Evolutionary conservation across 192 early-diverging fungal species (phyloP).

Genomic region (Obelidium mucronatum): DNA sequence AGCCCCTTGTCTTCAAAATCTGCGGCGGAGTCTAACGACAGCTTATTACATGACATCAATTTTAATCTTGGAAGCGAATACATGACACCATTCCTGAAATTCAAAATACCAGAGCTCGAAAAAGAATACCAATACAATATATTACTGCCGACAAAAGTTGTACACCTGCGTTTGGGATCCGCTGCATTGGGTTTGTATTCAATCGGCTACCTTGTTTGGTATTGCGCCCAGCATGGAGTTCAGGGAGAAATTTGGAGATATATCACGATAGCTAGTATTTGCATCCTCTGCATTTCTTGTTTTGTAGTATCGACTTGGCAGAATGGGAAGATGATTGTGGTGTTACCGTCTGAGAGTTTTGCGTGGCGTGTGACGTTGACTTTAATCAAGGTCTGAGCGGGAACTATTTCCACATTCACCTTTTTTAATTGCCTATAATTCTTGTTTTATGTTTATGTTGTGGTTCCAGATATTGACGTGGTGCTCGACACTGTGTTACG

Average conservation of each 20-base stretch:
- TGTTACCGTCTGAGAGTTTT: neutral
- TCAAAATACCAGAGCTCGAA: constrained; percentile 19
- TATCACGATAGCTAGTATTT: neutral
- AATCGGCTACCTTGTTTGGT: constrained; percentile 10
- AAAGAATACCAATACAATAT: constrained; percentile 24
- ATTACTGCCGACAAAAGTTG: neutral
- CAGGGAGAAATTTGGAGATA: neutral
- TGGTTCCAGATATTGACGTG: neutral
- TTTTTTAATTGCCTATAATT: neutral
- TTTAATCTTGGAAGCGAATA: constrained; percentile 3
- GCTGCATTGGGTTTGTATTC: constrained; percentile 16
- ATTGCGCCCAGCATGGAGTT: neutral
- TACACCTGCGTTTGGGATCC: constrained; percentile 11
- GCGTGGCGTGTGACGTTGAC: neutral
- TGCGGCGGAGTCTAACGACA: neutral
- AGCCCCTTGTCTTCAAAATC: neutral
- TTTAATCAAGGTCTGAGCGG: constrained; percentile 5
- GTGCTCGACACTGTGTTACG: neutral
- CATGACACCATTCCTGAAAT: neutral
- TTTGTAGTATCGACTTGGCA: constrained; percentile 28
- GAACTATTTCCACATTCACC: neutral
- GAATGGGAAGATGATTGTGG: neutral
- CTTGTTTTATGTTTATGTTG: no score
- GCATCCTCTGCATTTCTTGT: neutral
- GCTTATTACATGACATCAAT: neutral